Percentiles rank a stretch among this genome's conserved stretches.
These are phyloP conservation scores for Trichoderma atroviride DNA, from an alignment of 2,329 filamentous ascomycete genomes.

Conservation along the genomic window DNA sequence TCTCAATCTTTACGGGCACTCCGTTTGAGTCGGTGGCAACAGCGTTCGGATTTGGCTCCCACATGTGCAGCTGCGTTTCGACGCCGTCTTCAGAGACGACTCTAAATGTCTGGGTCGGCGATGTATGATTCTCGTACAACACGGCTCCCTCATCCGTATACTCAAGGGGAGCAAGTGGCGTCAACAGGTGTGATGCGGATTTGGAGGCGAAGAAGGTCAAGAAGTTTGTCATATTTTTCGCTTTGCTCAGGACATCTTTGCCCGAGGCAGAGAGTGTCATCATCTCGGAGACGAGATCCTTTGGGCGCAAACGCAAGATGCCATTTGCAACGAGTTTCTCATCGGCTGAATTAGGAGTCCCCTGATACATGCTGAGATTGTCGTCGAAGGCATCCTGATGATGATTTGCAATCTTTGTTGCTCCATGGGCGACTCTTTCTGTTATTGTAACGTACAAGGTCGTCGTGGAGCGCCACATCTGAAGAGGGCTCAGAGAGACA, in stretches of 20 bases:
- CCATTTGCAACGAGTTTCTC: slow-evolving; percentile 51
- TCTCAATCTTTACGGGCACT: slow-evolving; percentile 37
- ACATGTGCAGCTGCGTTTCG: slow-evolving; percentile 57
- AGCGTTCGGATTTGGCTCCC: slow-evolving; percentile 51
- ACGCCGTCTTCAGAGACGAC: slow-evolving; percentile 57
- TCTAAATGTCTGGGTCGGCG: slow-evolving; percentile 46
- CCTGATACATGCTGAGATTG: neutral
- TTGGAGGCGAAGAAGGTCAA: slow-evolving; percentile 59
- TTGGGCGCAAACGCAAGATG: slow-evolving; percentile 56
- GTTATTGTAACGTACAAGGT: slow-evolving; percentile 65
- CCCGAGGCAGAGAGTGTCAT: slow-evolving; percentile 56
- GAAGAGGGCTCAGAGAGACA: slow-evolving; percentile 56
- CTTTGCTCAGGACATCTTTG: slow-evolving; percentile 47
- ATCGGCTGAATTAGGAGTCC: neutral
- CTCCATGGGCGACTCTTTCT: slow-evolving; percentile 40
- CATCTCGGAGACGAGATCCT: slow-evolving; percentile 58
- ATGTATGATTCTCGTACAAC: slow-evolving; percentile 57
- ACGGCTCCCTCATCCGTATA: slow-evolving; percentile 49
- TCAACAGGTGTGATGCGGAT: slow-evolving; percentile 55
- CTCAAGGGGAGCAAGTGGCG: slow-evolving; percentile 58
- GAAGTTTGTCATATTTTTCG: slow-evolving; percentile 52
- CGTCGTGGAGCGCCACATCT: slow-evolving; percentile 64
- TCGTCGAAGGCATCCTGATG: neutral
- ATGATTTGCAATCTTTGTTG: neutral
- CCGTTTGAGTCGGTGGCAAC: slow-evolving; percentile 36